Base-by-base conservation (phyloP, 192 early-diverging fungal species). In the Fimicolochytrium jonesii region DNA sequence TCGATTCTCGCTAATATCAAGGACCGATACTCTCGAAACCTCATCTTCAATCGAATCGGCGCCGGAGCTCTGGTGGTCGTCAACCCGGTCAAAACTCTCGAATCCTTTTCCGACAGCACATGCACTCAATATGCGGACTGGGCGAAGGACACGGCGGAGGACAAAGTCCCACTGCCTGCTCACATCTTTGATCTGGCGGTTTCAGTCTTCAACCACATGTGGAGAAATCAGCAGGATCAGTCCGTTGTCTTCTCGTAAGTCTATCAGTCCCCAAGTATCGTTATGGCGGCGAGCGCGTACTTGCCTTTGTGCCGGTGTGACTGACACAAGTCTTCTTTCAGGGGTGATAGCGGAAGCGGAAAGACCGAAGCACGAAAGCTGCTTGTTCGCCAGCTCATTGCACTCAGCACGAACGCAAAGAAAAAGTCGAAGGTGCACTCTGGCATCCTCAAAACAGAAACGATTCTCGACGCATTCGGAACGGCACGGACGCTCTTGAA, bases 141-240 rank as follows among this genome's bases (percentile, higher is more conserved):
- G 59, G 66, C 65, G 18, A 62, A 54, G 46, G 71, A 73, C 56
- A 63, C 56, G 1, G 25, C 25, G 35, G 61, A 55, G 33, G 71
- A 74, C 42, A 74, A 74, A 59, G 29, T 43, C 2, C 51, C 61
- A 17, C 55, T 75, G 30, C 75, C 78, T 5, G 89, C 95, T 18
- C 93, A 95, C 66, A 79, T 91, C 28, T 92, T 89, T 76, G 89
- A 88, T 13, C 66, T 96, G 45, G 90, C 92, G 13, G 79, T 89
- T 28, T 86, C 62, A 4, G 75, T 73, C 15, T 99, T 94, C 66
- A 75, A 93, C 59, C 90, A 94, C 61, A 92, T 99, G 91, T 76
- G 91, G 30, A 77, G 89, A 56, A 88, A 89, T 30, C 88, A 91
- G 25, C 84, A 92, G 56, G 92, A 96, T 64, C 96, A 99, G 75